Conservation (phyloP, 129 eudicot species). For the Centrapalus pauciflorus region DNA sequence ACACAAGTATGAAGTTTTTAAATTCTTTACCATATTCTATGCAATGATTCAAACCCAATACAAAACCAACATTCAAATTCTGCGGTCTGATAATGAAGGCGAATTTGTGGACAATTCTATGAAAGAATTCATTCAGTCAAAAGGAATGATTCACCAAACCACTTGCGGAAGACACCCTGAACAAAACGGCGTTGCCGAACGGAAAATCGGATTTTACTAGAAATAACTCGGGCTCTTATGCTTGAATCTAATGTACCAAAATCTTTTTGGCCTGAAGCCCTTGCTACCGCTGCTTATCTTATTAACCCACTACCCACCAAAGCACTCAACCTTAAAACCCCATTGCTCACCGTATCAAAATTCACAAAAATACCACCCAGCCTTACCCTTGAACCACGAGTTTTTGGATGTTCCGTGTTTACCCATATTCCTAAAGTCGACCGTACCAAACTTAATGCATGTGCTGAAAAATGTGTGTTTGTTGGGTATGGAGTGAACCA, state of each 20-base stretch:
- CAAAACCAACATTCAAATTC: slow-evolving; percentile 1
- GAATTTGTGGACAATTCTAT: neutral
- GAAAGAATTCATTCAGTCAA: neutral
- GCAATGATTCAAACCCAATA: slow-evolving; percentile 1
- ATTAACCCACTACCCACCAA: neutral
- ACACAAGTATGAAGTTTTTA: slow-evolving; percentile 3
- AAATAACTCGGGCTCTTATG: too few species aligned
- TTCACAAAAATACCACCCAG: neutral
- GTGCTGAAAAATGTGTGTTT: too few species aligned
- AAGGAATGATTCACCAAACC: slow-evolving; percentile 5
- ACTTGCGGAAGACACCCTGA: neutral
- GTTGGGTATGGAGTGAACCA: too few species aligned
- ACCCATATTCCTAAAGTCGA: too few species aligned
- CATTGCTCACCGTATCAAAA: neutral
- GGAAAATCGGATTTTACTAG: neutral
- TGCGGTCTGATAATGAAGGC: neutral
- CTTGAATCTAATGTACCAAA: too few species aligned
- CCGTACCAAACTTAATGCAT: too few species aligned
- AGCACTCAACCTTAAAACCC: neutral
- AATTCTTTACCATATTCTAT: neutral
- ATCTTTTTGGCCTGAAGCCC: too few species aligned
- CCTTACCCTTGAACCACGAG: neutral
- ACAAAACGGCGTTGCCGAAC: slow-evolving; percentile 15
- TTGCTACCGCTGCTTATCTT: neutral
- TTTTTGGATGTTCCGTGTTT: too few species aligned